These are phyloP conservation scores for Sporisorium graminicola DNA, from an alignment of 1,284 basidiomycete species.

Conservation along the genomic window DNA sequence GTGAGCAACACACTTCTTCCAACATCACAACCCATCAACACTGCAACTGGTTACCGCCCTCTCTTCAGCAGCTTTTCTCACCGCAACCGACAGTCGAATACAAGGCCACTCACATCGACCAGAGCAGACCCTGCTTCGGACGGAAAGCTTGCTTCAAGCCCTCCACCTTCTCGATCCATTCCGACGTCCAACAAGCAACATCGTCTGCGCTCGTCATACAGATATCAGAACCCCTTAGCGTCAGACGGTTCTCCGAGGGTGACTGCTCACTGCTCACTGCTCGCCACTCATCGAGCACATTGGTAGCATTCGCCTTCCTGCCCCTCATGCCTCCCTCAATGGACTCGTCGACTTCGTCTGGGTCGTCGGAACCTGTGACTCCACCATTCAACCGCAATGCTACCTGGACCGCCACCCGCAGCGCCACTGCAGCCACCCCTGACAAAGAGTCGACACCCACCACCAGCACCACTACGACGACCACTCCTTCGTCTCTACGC, in stretches of 20 bases:
- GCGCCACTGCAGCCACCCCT: constrained; percentile 4
- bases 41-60: too few relatives aligned
- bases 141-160: neutral
- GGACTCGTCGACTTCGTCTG: constrained; percentile 28
- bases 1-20: too few relatives aligned
- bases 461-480: constrained; percentile 5
- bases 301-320: neutral
- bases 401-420: constrained; percentile 26
- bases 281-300: neutral
- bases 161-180: neutral
- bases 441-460: constrained; percentile 15
- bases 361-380: constrained; percentile 32
- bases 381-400: constrained; percentile 41
- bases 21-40: too few relatives aligned
- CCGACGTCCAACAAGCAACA: neutral
- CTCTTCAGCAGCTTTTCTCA: too few relatives aligned
- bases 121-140: neutral
- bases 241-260: neutral
- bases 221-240: too few relatives aligned
- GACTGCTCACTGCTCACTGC: too few relatives aligned
- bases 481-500: constrained; percentile 23
- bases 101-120: neutral
- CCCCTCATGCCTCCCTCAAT: constrained; percentile 30
- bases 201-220: neutral
- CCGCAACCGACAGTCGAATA: too few relatives aligned